These are phyloP conservation scores for Hanseniaspora singularis DNA, from an alignment of 805 yeast genomes.

Conservation along the genomic window DNA sequence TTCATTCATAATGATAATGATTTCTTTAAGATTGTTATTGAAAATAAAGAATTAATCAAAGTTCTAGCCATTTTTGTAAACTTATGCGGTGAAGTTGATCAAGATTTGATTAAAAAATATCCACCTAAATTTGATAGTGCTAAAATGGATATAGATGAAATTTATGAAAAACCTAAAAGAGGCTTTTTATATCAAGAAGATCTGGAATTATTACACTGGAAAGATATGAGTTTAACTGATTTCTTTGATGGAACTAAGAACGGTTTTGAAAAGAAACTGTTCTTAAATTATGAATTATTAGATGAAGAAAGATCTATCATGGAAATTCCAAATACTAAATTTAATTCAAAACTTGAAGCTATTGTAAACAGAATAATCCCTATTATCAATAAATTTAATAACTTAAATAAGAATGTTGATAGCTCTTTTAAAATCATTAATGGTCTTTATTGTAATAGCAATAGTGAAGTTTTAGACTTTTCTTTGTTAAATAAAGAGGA, in stretches of 20 bases:
- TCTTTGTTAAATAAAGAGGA: background rate
- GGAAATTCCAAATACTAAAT: conserved; percentile 6
- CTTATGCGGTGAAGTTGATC: background rate
- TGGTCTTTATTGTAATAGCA: conserved; percentile 1
- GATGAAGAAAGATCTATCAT: conserved; percentile 12
- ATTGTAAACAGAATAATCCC: conserved; percentile 10
- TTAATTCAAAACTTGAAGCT: conserved; percentile 7
- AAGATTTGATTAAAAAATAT: background rate
- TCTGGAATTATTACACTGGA: conserved; percentile 47
- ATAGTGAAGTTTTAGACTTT: background rate
- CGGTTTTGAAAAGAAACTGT: background rate
- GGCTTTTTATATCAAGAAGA: conserved; percentile 52
- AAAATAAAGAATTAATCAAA: conserved; percentile 26
- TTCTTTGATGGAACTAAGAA: conserved; percentile 37
- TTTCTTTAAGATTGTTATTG: conserved; percentile 27
- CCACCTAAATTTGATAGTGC: background rate
- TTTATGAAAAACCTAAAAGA: conserved; percentile 34
- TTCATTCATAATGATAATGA: conserved; percentile 32
- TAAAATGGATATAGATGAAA: background rate
- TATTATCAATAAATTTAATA: conserved; percentile 3
- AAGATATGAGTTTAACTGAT: conserved; percentile 45
- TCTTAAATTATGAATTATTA: conserved; percentile 7
- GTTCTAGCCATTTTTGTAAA: conserved; percentile 21
- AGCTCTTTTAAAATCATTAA: conserved; percentile 6
- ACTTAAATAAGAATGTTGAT: background rate